Evolutionary conservation across 345 rosid species (phyloP), one percentile per base, ranked within the genome.

Genomic region (Trapa incisa): DNA sequence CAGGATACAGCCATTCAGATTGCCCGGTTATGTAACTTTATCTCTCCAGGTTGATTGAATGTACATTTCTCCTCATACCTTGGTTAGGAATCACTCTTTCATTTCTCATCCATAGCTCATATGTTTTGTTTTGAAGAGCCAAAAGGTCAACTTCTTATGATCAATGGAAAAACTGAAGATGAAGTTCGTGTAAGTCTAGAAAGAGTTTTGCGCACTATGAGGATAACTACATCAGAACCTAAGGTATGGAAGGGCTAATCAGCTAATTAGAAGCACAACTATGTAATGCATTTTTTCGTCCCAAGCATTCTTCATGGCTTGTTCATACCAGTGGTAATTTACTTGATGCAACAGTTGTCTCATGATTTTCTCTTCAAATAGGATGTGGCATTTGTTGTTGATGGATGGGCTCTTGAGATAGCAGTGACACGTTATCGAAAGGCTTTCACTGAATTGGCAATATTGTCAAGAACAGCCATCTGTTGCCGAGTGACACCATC

Each of bases 401-500:
- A 94, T 80, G 99, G 99, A 65, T 89, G 99, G 96, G 96, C 99
- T 61, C 91, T 94, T 71, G 99, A 94, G 83, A 90, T 91, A 68
- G 92, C 92, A 62, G 82, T 94, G 69, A 91, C 80, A 80, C 85
- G 86, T 80, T 75, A 91, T 66, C 83, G 83, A 70, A 85, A 84
- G 74, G 93, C 92, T 71, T 91, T 94, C 76, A 89, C 91, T 66
- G 99, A 94, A 74, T 77, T 94, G 77, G 97, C 97, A 74, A 86
- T 89, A 79, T 80, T 89, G 74, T 87, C 96, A 52, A 89, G 96
- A 84, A 94, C 99, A 75, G 99, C 99, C 61, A 89, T 91, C 71
- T 94, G 99, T 80, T 91, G 99, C 66, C 97, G 96, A 32, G 96
- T 91, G 76, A 91, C 97, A 67, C 99, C 97, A 68, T 91, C 99